phyloP scores from a whole-genome alignment of 73 alveolate genomes.

The Effrenium voratum region DNA sequence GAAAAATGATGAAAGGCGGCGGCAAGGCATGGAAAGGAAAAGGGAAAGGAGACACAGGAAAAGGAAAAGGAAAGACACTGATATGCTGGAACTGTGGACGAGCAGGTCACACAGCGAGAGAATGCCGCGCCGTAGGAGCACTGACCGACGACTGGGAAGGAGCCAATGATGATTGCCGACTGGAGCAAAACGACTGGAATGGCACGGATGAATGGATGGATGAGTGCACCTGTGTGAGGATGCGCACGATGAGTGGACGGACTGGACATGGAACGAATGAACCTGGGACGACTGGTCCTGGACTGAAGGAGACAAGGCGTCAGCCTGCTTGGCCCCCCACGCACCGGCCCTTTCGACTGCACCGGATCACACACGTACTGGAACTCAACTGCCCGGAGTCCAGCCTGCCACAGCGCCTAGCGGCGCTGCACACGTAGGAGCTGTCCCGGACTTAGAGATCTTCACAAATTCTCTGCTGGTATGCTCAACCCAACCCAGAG shows the following conservation, averaged over 20 bases:
- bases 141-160: not conserved
- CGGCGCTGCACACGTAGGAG: no score
- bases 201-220: not conserved
- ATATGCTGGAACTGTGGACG: not conserved
- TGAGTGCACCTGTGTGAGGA: not conserved
- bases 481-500: no score
- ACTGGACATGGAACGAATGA: not conserved
- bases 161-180: not conserved
- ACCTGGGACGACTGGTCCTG: no score
- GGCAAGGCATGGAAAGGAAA: not conserved
- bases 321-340: no score
- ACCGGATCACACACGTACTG: no score
- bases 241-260: not conserved
- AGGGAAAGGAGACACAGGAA: not conserved
- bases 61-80: slow-evolving; percentile 1
- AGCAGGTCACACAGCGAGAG: not conserved
- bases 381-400: no score
- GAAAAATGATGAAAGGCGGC: not conserved
- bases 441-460: no score
- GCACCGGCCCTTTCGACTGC: no score
- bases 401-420: no score
- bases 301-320: no score
- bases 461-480: no score
- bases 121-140: not conserved
- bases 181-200: not conserved